These are phyloP conservation scores for Komagataea norvegica DNA, from an alignment of 1,139 yeast genomes.

Conservation along the genomic window DNA sequence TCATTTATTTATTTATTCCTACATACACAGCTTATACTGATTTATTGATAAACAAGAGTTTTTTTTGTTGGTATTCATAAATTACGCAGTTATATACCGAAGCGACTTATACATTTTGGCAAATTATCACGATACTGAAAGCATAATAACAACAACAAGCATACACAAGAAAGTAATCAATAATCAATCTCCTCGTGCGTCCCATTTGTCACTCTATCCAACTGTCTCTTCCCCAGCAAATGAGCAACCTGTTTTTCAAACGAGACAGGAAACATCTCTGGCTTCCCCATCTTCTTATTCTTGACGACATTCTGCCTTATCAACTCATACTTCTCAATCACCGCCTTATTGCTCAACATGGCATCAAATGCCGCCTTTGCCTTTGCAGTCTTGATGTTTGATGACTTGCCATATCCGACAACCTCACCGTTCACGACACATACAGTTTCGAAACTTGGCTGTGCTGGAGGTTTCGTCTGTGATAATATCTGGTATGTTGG, in stretches of 20 bases:
- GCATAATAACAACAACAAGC: too few relatives aligned
- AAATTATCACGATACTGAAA: too few relatives aligned
- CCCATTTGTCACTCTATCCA: background rate
- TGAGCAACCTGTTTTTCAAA: background rate
- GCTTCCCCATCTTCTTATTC: background rate
- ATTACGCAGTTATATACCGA: too few relatives aligned
- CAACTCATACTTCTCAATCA: slow-evolving; percentile 5
- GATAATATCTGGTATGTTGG: slow-evolving; percentile 8
- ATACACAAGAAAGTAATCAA: too few relatives aligned
- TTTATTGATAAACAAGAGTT: too few relatives aligned
- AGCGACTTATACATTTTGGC: too few relatives aligned
- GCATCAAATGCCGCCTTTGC: slow-evolving; percentile 72
- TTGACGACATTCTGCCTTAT: slow-evolving; percentile 3
- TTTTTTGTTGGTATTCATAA: too few relatives aligned
- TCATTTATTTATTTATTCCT: background rate
- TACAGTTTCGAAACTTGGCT: slow-evolving; percentile 33
- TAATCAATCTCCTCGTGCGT: background rate
- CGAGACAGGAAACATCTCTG: background rate
- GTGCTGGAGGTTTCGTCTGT: slow-evolving; percentile 21
- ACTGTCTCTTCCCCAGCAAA: background rate
- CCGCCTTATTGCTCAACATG: slow-evolving; percentile 23
- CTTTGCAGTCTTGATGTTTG: slow-evolving; percentile 60
- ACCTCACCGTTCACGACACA: slow-evolving; percentile 34
- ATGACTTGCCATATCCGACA: slow-evolving; percentile 57
- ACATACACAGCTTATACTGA: background rate